These are phyloP conservation scores for Urtica urens DNA, from an alignment of 306 rosid species.

Conservation along the genomic window DNA sequence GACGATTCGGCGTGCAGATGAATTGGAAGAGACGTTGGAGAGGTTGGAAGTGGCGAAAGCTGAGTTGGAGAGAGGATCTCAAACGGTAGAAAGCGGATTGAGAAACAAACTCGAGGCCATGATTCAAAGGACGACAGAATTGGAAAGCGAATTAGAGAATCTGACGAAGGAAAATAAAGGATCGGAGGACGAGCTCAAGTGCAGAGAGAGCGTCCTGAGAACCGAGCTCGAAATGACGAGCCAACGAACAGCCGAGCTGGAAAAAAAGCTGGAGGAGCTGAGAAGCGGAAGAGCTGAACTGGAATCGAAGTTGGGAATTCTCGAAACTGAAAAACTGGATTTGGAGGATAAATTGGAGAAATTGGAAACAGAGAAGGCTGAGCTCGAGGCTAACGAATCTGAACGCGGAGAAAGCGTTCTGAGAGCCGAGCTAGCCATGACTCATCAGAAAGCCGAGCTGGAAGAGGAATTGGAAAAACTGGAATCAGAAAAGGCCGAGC, in stretches of 20 bases:
- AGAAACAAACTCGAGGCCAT: conserved; percentile 50
- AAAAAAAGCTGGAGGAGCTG: conserved; percentile 39
- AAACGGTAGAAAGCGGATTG: conserved; percentile 32
- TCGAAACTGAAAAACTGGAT: conserved; percentile 35
- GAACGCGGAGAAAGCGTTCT: neutral
- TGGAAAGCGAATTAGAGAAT: conserved; percentile 43
- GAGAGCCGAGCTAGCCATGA: conserved; percentile 12
- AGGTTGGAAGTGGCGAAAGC: conserved; percentile 27
- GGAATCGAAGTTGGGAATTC: conserved; percentile 33
- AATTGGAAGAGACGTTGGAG: conserved; percentile 25
- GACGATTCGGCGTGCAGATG: conserved; percentile 9
- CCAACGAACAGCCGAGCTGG: conserved; percentile 11
- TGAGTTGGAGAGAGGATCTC: conserved; percentile 15
- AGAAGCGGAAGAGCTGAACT: conserved; percentile 49
- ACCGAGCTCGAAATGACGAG: conserved; percentile 11
- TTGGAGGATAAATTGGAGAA: conserved; percentile 37
- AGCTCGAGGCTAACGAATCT: conserved; percentile 9
- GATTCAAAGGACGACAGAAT: conserved; percentile 40
- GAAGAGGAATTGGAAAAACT: conserved; percentile 39
- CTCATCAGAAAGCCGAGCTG: conserved; percentile 11
- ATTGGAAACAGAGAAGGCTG: conserved; percentile 24
- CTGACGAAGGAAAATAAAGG: conserved; percentile 43
- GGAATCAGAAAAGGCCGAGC: conserved; percentile 26
- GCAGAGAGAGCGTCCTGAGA: neutral
- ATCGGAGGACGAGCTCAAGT: conserved; percentile 10